Base-by-base conservation (phyloP, 805 yeast species). In the Candida morakotiae region DNA sequence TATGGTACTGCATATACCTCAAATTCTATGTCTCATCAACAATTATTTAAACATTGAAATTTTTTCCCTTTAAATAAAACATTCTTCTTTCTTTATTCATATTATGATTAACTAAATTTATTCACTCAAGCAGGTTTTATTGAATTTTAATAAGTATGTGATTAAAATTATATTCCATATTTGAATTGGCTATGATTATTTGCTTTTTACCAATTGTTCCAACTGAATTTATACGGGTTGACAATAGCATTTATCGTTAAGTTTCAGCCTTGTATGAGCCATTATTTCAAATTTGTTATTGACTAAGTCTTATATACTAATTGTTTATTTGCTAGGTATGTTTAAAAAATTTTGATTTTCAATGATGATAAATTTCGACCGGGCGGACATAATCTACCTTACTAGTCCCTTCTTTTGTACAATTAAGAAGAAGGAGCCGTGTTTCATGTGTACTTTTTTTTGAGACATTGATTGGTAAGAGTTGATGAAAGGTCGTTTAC, bases 181-280 rank as follows among this genome's bases (percentile, higher is more conserved):
- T 11, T 28, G 32, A 14, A 8, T 19, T 48, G 58, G 70, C 73
- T 51, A 62, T 63, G 73, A 67, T 67, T 67, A 67, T 66, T 65
- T 66, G 71, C 71, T 43, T 51, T 62, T 43, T 62, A 67, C 72
- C 73, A 67, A 67, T 67, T 67, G 72, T 67, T 67, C 72, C 73
- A 64, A 67, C 73, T 66, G 73, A 67, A 67, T 60, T 25, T 46
- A 27, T 50, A 69, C 70, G 58, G 56, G 73, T 67, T 65, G 73
- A 67, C 73, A 67, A 65, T 53, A 46, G 70, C 70, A 64, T 57
- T 14, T 56, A 34, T 67, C 73, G 73, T 67, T 67, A 67, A 67
- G 73, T 67, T 67, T 67, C 73, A 67, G 73, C 73, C 73, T 67
- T 67, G 73, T 67, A 67, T 67, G 73, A 67, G 73, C 71, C 55